Percentiles rank a stretch among this genome's conserved stretches.
Conservation (phyloP, 2,329 filamentous ascomycete species). For the Beauveria sp. region DNA sequence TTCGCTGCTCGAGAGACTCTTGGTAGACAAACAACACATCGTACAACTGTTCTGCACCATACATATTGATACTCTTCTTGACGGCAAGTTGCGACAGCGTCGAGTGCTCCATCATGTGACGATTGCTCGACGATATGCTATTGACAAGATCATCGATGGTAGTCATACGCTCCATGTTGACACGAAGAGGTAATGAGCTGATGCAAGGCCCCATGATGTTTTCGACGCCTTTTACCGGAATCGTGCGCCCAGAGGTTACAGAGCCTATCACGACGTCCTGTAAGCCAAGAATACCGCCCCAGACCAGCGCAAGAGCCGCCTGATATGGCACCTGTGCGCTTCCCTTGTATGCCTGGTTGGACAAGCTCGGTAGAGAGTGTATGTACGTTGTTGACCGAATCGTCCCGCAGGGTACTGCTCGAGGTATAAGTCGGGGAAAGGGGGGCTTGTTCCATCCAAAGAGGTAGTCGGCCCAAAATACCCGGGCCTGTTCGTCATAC, state of each 20-base stretch:
- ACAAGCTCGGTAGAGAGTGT: background rate
- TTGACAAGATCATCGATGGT: constrained; percentile 54
- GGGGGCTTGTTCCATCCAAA: constrained; percentile 43
- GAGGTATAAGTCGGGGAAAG: constrained; percentile 41
- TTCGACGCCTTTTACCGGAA: constrained; percentile 65
- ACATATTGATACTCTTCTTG: constrained; percentile 49
- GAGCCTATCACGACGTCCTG: constrained; percentile 67
- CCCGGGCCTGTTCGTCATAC: constrained; percentile 35
- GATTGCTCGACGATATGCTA: constrained; percentile 57
- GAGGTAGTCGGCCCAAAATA: constrained; percentile 66
- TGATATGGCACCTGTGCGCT: constrained; percentile 71
- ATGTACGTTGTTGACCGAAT: background rate
- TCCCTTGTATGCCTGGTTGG: background rate
- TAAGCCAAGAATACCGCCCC: constrained; percentile 55
- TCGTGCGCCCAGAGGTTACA: constrained; percentile 72
- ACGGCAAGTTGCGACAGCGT: constrained; percentile 62
- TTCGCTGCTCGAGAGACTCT: constrained; percentile 50
- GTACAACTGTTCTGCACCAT: constrained; percentile 55
- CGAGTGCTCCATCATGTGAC: constrained; percentile 56
- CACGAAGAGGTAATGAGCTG: constrained; percentile 63
- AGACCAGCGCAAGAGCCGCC: constrained; percentile 58
- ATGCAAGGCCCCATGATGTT: constrained; percentile 74
- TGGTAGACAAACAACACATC: constrained; percentile 82
- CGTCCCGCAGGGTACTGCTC: background rate
- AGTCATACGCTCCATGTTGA: constrained; percentile 44